Evolutionary conservation across 129 eudicot species (phyloP), one percentile per base, ranked within the genome.

Genomic region (Flaveria robusta): DNA sequence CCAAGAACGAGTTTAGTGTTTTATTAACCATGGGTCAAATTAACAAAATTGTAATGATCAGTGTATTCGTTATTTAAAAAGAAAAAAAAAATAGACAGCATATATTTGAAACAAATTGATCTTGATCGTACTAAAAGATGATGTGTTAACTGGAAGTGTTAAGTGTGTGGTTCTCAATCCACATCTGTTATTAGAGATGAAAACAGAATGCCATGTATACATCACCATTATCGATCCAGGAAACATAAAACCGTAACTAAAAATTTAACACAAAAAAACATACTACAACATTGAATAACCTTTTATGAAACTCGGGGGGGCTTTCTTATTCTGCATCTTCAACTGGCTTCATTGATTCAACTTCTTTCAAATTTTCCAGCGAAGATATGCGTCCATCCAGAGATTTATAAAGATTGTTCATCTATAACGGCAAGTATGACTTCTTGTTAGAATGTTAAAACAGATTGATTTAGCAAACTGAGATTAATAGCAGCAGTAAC

Each of bases 371-470:
- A 59, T 78, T 70, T 79, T 86, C 89, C 74, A 86, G 49, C 5
- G 87, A 65, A 7, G 83, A 71, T 63, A 86, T 70, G 34, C 85
- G 89, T 16, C 70, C 86, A 23, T 86, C 85, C 77, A 86, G 77
- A 18, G 86, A 74, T 66, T 83, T 84, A 77, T 86, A 79, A 7
- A 86, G 59, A 26, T 63, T 75, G 7, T 79, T 79, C 85, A 83
- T 68, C 89, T 86, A 71, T 18, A 67, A 16, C 42, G 43, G 41
- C 70, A 67, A 51, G 19, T 45, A 74, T 66, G 23, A 68, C 19
- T 66, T 37, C 41, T 46, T 80, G 34, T 73, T 15, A 80, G 46
- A 79, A 66, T n/a, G n/a, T n/a, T 66, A 12, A 9, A 51, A 19
- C 64, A 50, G 11, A 7, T 49, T 31, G 1, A 55, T 42, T 43